phyloP scores from a whole-genome alignment of 2,329 filamentous ascomycete genomes.

The Apiospora marii region DNA sequence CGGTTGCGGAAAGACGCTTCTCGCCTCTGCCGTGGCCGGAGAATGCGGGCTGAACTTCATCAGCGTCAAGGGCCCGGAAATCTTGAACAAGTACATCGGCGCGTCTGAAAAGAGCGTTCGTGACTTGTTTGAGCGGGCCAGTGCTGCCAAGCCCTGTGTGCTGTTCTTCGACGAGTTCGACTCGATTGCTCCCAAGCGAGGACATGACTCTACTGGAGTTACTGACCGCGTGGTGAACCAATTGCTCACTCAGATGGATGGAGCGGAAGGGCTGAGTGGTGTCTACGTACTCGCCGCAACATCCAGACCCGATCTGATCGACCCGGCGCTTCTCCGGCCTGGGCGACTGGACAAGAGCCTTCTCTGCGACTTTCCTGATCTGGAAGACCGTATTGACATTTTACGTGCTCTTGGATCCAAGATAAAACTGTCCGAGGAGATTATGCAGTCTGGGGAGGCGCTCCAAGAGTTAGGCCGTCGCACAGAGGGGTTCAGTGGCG shows the following conservation, averaged over 20 bases:
- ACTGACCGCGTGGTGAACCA: slow-evolving; percentile 99
- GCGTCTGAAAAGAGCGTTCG: slow-evolving; percentile 96
- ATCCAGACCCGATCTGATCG: slow-evolving; percentile 90
- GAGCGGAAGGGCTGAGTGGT: slow-evolving; percentile 90
- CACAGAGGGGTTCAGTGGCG: slow-evolving; percentile 92
- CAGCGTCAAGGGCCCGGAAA: slow-evolving; percentile 96
- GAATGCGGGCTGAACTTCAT: slow-evolving; percentile 99
- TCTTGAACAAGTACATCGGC: slow-evolving; percentile 98
- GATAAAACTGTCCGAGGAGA: slow-evolving; percentile 73
- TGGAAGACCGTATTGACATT: slow-evolving; percentile 87
- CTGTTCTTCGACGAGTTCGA: slow-evolving; percentile 99
- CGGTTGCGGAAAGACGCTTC: slow-evolving; percentile 93
- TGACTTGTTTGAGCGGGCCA: slow-evolving; percentile 91
- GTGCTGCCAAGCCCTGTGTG: slow-evolving; percentile 90
- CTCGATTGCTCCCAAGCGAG: slow-evolving; percentile 94
- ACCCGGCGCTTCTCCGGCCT: slow-evolving; percentile 89
- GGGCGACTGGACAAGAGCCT: slow-evolving; percentile 93
- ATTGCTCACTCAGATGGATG: slow-evolving; percentile 98
- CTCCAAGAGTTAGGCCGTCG: slow-evolving; percentile 77
- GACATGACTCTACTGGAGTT: slow-evolving; percentile 97
- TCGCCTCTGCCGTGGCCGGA: slow-evolving; percentile 95
- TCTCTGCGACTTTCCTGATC: slow-evolving; percentile 85
- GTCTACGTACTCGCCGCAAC: slow-evolving; percentile 98
- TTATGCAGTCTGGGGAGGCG: slow-evolving; percentile 63
- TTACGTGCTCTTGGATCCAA: slow-evolving; percentile 84